Base-by-base conservation (phyloP, 805 yeast genomes). In the Metschnikowia cubensis region DNA sequence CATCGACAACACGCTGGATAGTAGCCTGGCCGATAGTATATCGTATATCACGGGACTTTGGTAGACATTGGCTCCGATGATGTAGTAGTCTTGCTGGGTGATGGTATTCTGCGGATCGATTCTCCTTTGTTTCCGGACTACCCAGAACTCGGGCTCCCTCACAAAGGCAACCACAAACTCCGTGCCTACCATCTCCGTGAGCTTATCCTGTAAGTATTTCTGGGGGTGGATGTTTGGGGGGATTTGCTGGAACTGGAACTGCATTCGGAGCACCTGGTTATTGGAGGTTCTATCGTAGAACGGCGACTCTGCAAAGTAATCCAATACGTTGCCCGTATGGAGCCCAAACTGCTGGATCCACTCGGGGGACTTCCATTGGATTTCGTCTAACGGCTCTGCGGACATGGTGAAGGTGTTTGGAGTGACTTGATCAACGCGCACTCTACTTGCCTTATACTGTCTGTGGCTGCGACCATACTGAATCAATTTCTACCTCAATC, bases 311-410 rank as follows among this genome's bases (percentile, higher is more conserved):
- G 97, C 75, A 62, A 94, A 91, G 68, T 94, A 94, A 52, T 94
- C 98, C 18, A 94, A 76, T 1, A 94, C 97, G 63, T 91, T 94
- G 47, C 84, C 96, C 0, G 96, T 87, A 41, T 90, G 77, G 21
- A 94, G 78, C 0, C 96, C 97, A 64, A 83, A 84, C 47, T 84
- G 80, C 64, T 90, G 96, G 55, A 94, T 89, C 95, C 97, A 94
- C 67, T 94, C 99, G 0, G 99, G 98, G 3, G 94, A 85, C 57
- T 91, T 82, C 99, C 99, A 94, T 66, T 91, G 98, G 38, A 94
- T 77, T 61, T 92, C 97, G 63, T 91, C 97, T 25, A 91, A 73
- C 31, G 75, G 74, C 45, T 67, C 70, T 14, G 52, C 15, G 10
- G 60, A 48, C 60, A 57, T 57, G 35, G 34, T 18, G 13, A 17